Conservation (phyloP, 2,329 filamentous ascomycete species). For the Phaeosphaeria sp. region DNA sequence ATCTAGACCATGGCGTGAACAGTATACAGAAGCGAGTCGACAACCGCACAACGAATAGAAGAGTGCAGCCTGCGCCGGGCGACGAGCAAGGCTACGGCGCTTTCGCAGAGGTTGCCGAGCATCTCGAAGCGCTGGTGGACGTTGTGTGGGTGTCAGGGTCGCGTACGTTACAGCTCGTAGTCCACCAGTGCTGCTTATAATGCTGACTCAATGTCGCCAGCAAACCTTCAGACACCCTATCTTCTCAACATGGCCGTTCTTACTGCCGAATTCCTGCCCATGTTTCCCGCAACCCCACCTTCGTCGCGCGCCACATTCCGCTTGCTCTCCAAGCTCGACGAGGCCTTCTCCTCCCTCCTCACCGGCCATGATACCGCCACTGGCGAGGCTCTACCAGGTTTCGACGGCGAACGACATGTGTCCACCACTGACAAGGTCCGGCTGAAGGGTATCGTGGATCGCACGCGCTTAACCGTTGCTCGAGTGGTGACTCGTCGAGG, state of each 20-base stretch:
- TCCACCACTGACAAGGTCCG: constrained; percentile 90
- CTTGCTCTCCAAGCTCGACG: constrained; percentile 79
- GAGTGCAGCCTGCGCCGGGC: constrained; percentile 53
- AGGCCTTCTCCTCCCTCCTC: constrained; percentile 79
- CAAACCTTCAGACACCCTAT: constrained; percentile 81
- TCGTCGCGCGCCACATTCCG: constrained; percentile 72
- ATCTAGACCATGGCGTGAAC: constrained; percentile 60
- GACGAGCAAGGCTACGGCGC: constrained; percentile 61
- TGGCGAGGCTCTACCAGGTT: constrained; percentile 71
- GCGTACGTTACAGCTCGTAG: too few species aligned
- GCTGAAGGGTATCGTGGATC: constrained; percentile 80
- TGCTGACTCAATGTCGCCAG: constrained; percentile 50
- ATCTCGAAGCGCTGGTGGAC: constrained; percentile 77
- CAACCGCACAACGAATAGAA: constrained; percentile 49
- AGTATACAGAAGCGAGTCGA: constrained; percentile 36
- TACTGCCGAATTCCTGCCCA: constrained; percentile 72
- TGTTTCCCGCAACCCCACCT: constrained; percentile 71
- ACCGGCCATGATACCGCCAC: constrained; percentile 71
- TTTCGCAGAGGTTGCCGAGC: constrained; percentile 74
- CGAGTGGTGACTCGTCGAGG: constrained; percentile 67
- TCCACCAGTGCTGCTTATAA: background rate
- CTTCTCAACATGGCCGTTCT: constrained; percentile 79
- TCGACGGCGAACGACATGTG: constrained; percentile 66
- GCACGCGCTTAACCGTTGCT: constrained; percentile 73
- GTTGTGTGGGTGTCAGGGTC: constrained; percentile 88